Evolutionary conservation across 129 eudicot genomes (phyloP), one percentile per base, ranked within the genome.

Genomic region (Helianthus annuus): DNA sequence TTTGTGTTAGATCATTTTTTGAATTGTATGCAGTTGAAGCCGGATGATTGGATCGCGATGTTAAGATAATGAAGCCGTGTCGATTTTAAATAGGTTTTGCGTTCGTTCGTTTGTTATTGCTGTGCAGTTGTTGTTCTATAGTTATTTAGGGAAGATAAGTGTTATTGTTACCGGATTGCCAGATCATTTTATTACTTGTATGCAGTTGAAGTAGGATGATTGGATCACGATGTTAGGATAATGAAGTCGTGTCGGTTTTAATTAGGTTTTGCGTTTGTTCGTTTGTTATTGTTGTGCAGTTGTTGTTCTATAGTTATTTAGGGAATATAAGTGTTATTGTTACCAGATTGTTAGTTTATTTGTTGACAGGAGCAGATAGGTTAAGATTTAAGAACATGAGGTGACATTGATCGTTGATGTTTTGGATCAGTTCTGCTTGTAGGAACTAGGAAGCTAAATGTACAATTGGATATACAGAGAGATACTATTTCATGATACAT

Each of bases 201-300:
- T 73, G 62, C 42, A 52, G 64, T 62, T 73, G 70, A 62, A 17
- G 52, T 36, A 48, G 36, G 51, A 49, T 73, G 14, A 62, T 52
- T 62, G 40, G 51, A 73, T 62, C 52, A 51, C 17, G 62, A 61
- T 62, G 36, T 62, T 54, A 45, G 57, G 64, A 46, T 46, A 7
- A 13, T 22, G 42, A 71, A 71, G 7, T 42, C 10, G 14, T 60
- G 76, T 27, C 7, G 6, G 62, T 73, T 29, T n/a, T 51, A 6
- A 38, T 45, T 32, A 61, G 61, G 36, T 36, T 48, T 32, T 48
- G 38, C 70, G 38, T 70, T 36, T 19, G 56, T 38, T 70, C 52
- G 24, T 36, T 7, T 7, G 10, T 42, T 54, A 17, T 70, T 39
- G 5, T 16, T 39, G 16, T 64, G 22, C 22, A 19, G 10, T 42